Base-by-base conservation (phyloP, 768 basidiomycete species). In the Russula compacta region DNA sequence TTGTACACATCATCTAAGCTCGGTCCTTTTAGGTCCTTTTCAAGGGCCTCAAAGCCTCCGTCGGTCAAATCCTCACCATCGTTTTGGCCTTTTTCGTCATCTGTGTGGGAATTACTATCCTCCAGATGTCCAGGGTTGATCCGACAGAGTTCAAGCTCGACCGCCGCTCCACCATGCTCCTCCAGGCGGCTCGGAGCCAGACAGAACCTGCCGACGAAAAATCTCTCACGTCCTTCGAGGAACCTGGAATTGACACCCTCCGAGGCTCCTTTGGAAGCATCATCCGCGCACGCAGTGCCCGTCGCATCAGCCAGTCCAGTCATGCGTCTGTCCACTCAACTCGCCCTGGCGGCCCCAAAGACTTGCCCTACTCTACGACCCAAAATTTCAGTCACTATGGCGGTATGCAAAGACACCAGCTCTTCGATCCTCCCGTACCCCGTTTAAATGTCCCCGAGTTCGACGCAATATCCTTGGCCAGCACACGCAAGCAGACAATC, bases 101-200 rank as follows among this genome's bases (percentile, higher is more conserved):
- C 57, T 92, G 89, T 69, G 75, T 92, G 21, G 95, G 95, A 19
- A 98, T 98, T 71, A 89, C 89, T 35, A 85, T 99, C 65, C 84
- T 99, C 8, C 97, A 99, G 74, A 87, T 95, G 83, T 92, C 88
- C 71, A 92, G 92, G 75, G 83, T 98, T 66, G 95, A 99, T 70
- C 95, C 97, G 10, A 78, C 77, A 19, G 74, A 84, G 56, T 79
- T 98, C 69, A 83, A 71, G 50, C 87, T 99, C 68, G 97, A 98
- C 71, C 81, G 95, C 17, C 81, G 88, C 38, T 89, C 91, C 1
- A 98, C 97, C 0, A 81, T 98, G 51, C 83, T 99, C 24, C 81
- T 99, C 36, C 85, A 91, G 72, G 95, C 92, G n/a, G 81, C 92
- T 1, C 82, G 85, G 19, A 70, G 77, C 24, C 83, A 85, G 47